These are phyloP conservation scores for Aspergillus spinulosporus DNA, from an alignment of 2,329 filamentous ascomycete species.

Conservation along the genomic window DNA sequence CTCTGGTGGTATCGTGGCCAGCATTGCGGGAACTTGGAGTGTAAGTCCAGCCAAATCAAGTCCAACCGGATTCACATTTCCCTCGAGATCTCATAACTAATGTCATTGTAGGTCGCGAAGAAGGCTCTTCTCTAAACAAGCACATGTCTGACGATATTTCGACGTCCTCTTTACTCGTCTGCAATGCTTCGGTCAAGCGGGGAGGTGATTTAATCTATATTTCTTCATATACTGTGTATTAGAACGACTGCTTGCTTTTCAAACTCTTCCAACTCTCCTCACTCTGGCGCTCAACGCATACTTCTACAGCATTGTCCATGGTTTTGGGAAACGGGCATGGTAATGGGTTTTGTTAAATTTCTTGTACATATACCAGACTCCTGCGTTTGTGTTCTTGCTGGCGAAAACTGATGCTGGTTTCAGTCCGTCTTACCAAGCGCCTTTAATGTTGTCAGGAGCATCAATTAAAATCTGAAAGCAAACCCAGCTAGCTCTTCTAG, in stretches of 20 bases:
- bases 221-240: slow-evolving; percentile 39
- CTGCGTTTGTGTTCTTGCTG: slow-evolving; percentile 33
- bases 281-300: slow-evolving; percentile 47
- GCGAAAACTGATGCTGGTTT: slow-evolving; percentile 25
- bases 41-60: slow-evolving; percentile 58
- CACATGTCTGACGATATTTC: slow-evolving; percentile 19
- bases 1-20: slow-evolving; percentile 84
- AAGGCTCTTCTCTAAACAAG: slow-evolving; percentile 51
- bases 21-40: slow-evolving; percentile 83
- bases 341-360: slow-evolving; percentile 41
- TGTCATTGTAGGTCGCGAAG: slow-evolving; percentile 47
- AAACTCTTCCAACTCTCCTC: slow-evolving; percentile 35
- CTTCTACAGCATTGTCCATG: slow-evolving; percentile 43
- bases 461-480: slow-evolving; percentile 21
- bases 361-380: slow-evolving; percentile 47
- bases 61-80: slow-evolving; percentile 4
- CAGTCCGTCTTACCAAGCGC: slow-evolving; percentile 28
- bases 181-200: slow-evolving; percentile 26
- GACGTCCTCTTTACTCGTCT: slow-evolving; percentile 23
- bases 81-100: slow-evolving; percentile 17
- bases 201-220: slow-evolving; percentile 28
- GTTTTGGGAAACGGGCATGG: slow-evolving; percentile 41
- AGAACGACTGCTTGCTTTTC: slow-evolving; percentile 36
- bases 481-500: background rate
- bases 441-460: slow-evolving; percentile 33